Conservation (phyloP, 805 yeast species). For the Metschnikowia noctiluminum region DNA sequence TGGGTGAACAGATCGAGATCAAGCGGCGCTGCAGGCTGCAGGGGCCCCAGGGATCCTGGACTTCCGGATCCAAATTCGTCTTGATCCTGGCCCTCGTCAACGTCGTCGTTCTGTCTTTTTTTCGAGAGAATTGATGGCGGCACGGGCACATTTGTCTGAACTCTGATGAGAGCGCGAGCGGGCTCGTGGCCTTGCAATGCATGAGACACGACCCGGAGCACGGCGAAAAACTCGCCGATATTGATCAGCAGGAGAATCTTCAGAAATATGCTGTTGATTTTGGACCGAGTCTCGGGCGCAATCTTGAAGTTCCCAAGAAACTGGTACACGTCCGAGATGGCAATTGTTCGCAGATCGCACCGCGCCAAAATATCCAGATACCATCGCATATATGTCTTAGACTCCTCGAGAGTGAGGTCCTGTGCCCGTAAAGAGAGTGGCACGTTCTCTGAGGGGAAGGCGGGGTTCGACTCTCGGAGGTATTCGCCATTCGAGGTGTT, state of each 20-base stretch:
- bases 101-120: constrained; percentile 50
- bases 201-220: constrained; percentile 76
- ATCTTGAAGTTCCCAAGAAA: constrained; percentile 79
- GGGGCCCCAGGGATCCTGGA: constrained; percentile 1
- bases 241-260: constrained; percentile 58
- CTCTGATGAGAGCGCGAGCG: constrained; percentile 47
- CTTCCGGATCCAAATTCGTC: constrained; percentile 5
- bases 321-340: constrained; percentile 70
- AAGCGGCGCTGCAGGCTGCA: constrained; percentile 34
- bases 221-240: constrained; percentile 88
- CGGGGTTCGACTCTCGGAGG: neutral
- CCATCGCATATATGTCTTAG: constrained; percentile 88
- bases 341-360: constrained; percentile 62
- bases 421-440: constrained; percentile 64
- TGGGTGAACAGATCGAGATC: constrained; percentile 86
- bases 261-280: constrained; percentile 50
- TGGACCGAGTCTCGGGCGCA: constrained; percentile 45
- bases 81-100: constrained; percentile 22
- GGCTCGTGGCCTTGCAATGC: constrained; percentile 55
- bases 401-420: constrained; percentile 74
- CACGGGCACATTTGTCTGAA: constrained; percentile 64
- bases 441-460: constrained; percentile 35
- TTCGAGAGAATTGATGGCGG: constrained; percentile 76
- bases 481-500: neutral
- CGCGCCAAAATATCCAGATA: constrained; percentile 78